Evolutionary conservation across 805 yeast genomes (phyloP), one percentile per base, ranked within the genome.

Genomic region (Zygoascus tannicola): DNA sequence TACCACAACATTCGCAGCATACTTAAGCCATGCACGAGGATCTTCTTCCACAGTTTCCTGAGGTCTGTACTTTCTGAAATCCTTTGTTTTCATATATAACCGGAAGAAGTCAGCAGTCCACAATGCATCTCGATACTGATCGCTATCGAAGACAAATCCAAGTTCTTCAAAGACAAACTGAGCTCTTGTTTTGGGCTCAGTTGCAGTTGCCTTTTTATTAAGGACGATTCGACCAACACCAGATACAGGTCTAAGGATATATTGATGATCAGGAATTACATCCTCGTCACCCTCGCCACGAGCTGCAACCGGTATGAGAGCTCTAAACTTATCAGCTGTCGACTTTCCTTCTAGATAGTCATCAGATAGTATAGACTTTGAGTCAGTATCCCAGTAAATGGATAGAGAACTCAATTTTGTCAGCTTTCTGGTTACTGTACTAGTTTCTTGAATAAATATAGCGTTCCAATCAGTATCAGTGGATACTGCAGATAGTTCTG

Each of bases 401-500:
- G 92, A 77, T 32, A 92, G 67, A 3, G 85, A 75, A 46, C 81
- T 78, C 51, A 92, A 69, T 1, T 85, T 80, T 33, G 88, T 65
- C 38, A 90, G 66, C 58, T 92, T 92, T 52, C 85, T 75, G 0
- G 97, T 78, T 38, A 80, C 69, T 15, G 69, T 58, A 23, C 78
- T 76, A 3, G 82, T 70, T 22, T 81, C 78, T 1, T 90, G 75
- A 22, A 92, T 81, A 60, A 90, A 90, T 16, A 81, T 80, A 1
- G 94, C 92, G 19, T 71, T 64, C 97, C 97, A 92, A 30, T 74
- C 65, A 23, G 74, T 80, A 61, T 90, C 88, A 0, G 97, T 80
- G 1, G 96, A 85, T 0, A 87, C 83, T 0, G 96, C 97, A 0
- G 96, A 85, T 35, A 92, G 69, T 63, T 92, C 97, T 35, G 76